Conservation (phyloP, 73 alveolate genomes). For the Tetrahymena borealis region DNA sequence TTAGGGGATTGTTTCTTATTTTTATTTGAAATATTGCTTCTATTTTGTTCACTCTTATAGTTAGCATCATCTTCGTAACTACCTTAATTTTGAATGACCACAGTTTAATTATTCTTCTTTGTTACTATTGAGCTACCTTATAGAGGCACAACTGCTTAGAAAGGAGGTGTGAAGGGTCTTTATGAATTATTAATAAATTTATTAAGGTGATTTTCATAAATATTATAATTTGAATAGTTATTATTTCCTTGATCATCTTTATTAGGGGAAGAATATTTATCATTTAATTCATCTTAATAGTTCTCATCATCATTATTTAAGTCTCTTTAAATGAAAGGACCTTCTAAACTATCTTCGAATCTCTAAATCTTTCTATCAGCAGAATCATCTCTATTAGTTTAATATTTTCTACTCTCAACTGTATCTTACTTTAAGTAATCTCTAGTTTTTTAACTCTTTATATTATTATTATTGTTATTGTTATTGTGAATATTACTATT, state of each 20-base stretch:
- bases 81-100: background rate
- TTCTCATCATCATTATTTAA: background rate
- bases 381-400: background rate
- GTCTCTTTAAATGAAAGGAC: background rate
- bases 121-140: background rate
- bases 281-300: background rate
- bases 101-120: background rate
- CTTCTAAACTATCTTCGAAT: background rate
- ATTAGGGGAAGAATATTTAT: background rate
- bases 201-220: background rate
- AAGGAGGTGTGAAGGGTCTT: background rate
- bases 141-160: background rate
- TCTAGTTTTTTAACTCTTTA: too few species aligned
- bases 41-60: background rate
- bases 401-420: background rate
- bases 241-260: background rate
- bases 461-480: too few species aligned
- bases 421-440: background rate
- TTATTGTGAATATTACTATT: background rate
- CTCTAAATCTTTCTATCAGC: background rate
- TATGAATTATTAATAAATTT: background rate
- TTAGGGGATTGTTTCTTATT: too few species aligned
- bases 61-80: background rate
- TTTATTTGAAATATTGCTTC: background rate
- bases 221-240: background rate